Base-by-base conservation (phyloP, 495 filamentous ascomycete genomes). In the Letharia lupina region DNA sequence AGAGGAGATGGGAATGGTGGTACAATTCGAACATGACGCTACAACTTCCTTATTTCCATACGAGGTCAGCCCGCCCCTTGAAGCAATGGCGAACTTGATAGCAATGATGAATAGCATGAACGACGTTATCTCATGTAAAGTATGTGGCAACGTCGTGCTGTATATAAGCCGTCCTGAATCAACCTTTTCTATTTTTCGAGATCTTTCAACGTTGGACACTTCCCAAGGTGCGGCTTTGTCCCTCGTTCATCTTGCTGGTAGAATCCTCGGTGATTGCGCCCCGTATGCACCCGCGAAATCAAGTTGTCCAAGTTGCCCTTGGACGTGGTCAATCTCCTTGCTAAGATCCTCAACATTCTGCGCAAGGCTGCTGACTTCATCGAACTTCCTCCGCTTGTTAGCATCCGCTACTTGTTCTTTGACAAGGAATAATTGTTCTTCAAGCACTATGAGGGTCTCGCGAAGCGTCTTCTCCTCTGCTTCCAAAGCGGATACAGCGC, bases 361-460 rank as follows among this genome's bases (percentile, higher is more conserved):
- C 28, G 86, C 84, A 64, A 98, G 77, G 39, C 87, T 88, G 65
- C 83, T 83, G 3, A 95, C 91, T 74, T 98, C 94, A 73, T 98
- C 94, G 66, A 96, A 96, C 68, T 88, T 87, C 63, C 94, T 82
- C 44, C 87, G 82, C 66, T 86, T 89, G 61, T 87, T 89, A 5
- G 94, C 93, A 58, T 89, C 87, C 9, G 81, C 86, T 59, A 98
- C 83, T 91, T 97, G 97, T 69, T 90, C 88, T 23, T 86, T 83
- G 0, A 98, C 91, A 72, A 98, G 83, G 72, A 96, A 97, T 72
- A 86, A 85, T 75, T 98, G 94, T 73, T 98, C 94, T 77, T 98
- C 94, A 0, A 98, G 80, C 33, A 98, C 90, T 52, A 96, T 91
- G 23, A 98, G 76, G 50, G 85, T 79, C 71, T 98, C 93, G 16